Percentiles rank a stretch among this genome's conserved stretches.
These are phyloP conservation scores for Epithele typhae DNA, from an alignment of 768 basidiomycete species.

Conservation along the genomic window DNA sequence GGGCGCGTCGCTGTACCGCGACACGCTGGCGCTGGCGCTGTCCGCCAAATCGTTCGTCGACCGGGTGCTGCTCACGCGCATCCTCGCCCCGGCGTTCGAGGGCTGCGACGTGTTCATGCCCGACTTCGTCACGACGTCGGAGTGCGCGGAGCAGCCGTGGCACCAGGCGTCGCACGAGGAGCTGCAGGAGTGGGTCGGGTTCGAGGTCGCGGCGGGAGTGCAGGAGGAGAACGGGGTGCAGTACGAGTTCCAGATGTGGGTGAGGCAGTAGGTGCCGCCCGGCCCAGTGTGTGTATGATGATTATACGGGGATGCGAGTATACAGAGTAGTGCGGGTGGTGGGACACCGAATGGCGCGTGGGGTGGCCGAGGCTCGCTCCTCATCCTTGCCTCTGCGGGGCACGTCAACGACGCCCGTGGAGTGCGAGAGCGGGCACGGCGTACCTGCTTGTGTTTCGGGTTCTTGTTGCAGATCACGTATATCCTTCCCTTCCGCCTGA, in stretches of 20 bases:
- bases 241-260: slow-evolving; percentile 98
- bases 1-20: slow-evolving; percentile 80
- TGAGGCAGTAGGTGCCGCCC: slow-evolving; percentile 39
- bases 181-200: slow-evolving; percentile 74
- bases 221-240: slow-evolving; percentile 79
- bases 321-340: background rate
- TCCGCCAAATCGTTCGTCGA: slow-evolving; percentile 48
- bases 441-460: slow-evolving; percentile 95
- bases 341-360: background rate
- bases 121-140: slow-evolving; percentile 46
- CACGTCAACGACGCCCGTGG: background rate
- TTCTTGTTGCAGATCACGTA: slow-evolving; percentile 93
- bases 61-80: slow-evolving; percentile 83
- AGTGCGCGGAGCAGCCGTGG: slow-evolving; percentile 39
- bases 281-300: no score
- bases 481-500: slow-evolving; percentile 84
- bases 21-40: slow-evolving; percentile 45
- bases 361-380: background rate
- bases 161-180: slow-evolving; percentile 52
- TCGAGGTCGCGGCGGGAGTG: slow-evolving; percentile 68
- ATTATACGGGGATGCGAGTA: background rate
- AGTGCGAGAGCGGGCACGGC: slow-evolving; percentile 11
- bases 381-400: slow-evolving; percentile 26
- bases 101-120: slow-evolving; percentile 88
- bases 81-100: slow-evolving; percentile 68